These are phyloP conservation scores for Rhynchosporium graminicola DNA, from an alignment of 2,329 filamentous ascomycete species.

Conservation along the genomic window DNA sequence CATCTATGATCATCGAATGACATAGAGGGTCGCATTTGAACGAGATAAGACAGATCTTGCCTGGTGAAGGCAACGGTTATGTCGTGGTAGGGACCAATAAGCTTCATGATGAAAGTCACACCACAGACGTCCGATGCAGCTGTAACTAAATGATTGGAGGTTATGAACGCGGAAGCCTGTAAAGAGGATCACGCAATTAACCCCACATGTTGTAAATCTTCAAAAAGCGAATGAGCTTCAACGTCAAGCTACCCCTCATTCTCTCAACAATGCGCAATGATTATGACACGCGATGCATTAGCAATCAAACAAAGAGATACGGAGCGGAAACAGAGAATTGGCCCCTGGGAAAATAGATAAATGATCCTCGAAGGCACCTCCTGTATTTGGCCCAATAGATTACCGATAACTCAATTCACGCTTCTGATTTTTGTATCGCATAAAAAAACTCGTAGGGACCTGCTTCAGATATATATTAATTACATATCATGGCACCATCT, in stretches of 20 bases:
- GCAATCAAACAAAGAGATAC: conserved; percentile 24
- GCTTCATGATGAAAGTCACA: not conserved
- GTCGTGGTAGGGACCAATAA: not conserved
- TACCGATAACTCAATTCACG: not conserved
- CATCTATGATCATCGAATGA: not conserved
- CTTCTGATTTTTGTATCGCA: not conserved
- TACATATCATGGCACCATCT: conserved; percentile 46
- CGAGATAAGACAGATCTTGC: not conserved
- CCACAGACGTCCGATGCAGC: not conserved
- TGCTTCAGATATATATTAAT: not conserved
- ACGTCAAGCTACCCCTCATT: conserved; percentile 18
- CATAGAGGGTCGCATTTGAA: not conserved
- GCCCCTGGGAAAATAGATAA: conserved; percentile 1
- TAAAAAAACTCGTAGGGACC: not conserved
- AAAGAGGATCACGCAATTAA: conserved; percentile 28
- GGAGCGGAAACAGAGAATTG: conserved; percentile 3
- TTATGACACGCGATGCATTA: conserved; percentile 18
- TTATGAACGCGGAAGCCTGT: conserved; percentile 5
- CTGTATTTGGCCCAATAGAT: not conserved
- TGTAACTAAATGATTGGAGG: not conserved
- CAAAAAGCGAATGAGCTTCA: conserved; percentile 11
- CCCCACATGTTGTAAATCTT: conserved; percentile 30
- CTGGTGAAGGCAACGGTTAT: conserved; percentile 1
- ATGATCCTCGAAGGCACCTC: not conserved
- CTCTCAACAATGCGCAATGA: conserved; percentile 8